Evolutionary conservation across 1,284 basidiomycete genomes (phyloP).

Genomic region (Vanrija sp.): DNA sequence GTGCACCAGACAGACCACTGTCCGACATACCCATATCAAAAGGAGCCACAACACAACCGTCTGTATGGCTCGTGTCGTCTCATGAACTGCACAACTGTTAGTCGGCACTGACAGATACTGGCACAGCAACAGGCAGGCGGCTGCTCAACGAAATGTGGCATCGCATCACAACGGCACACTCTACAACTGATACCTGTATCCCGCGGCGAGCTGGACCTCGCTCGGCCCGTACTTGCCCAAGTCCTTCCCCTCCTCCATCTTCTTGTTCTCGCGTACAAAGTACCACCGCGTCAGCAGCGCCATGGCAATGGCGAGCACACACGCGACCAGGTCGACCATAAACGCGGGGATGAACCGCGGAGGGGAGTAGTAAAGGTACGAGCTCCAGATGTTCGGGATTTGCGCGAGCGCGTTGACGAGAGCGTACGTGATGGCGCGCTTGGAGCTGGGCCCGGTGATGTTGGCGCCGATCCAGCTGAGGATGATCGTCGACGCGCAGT

Average conservation of each 20-base stretch:
- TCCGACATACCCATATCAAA: no score
- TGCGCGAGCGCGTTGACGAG: slow-evolving; percentile 46
- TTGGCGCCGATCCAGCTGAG: slow-evolving; percentile 43
- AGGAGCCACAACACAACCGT: no score
- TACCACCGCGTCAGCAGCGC: slow-evolving; percentile 23
- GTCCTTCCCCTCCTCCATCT: slow-evolving; percentile 38
- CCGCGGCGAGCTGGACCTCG: slow-evolving; percentile 31
- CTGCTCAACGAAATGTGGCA: no score
- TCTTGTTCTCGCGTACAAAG: slow-evolving; percentile 37
- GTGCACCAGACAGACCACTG: no score
- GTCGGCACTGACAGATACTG: no score
- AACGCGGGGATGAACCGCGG: slow-evolving; percentile 44
- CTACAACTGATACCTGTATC: slow-evolving; percentile 47
- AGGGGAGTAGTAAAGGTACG: slow-evolving; percentile 39
- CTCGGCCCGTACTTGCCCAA: slow-evolving; percentile 31
- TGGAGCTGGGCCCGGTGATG: slow-evolving; percentile 45
- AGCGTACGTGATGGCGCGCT: slow-evolving; percentile 45
- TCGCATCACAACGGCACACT: neutral
- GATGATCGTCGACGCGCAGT: slow-evolving; percentile 44
- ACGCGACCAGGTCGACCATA: slow-evolving; percentile 19
- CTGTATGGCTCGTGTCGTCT: no score
- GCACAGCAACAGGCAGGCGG: no score
- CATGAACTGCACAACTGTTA: no score
- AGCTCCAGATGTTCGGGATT: slow-evolving; percentile 47
- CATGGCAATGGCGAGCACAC: slow-evolving; percentile 23